phyloP scores from a whole-genome alignment of 2,329 filamentous ascomycete genomes.

The Talaromyces verruculosus region DNA sequence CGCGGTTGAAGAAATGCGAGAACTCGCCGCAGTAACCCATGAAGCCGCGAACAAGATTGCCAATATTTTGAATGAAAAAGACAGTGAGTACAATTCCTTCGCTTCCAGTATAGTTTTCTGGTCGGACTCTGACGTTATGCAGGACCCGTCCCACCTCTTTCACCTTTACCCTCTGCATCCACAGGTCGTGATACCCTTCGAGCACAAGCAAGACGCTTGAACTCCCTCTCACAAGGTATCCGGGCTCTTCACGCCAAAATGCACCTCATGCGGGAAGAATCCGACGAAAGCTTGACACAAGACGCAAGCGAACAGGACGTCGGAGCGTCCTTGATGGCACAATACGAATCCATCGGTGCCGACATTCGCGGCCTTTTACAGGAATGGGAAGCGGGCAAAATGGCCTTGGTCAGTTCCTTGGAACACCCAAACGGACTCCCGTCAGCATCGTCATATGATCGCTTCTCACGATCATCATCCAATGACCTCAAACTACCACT shows the following conservation, averaged over 20 bases:
- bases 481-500: conserved; percentile 46
- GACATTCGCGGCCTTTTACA: conserved; percentile 78
- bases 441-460: conserved; percentile 48
- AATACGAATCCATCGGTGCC: conserved; percentile 91
- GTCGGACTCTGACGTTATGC: conserved; percentile 16
- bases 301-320: conserved; percentile 68
- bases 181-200: conserved; percentile 75
- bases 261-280: conserved; percentile 86
- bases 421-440: conserved; percentile 70
- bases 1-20: conserved; percentile 72
- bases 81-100: conserved; percentile 56
- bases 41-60: conserved; percentile 66
- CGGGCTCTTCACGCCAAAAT: conserved; percentile 92
- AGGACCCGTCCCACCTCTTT: conserved; percentile 49
- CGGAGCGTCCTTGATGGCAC: conserved; percentile 73
- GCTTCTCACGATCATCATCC: conserved; percentile 27
- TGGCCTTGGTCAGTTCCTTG: conserved; percentile 77
- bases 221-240: conserved; percentile 84
- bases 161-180: conserved; percentile 63
- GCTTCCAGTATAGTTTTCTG: not conserved
- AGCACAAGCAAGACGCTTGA: conserved; percentile 82
- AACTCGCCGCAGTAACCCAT: conserved; percentile 61
- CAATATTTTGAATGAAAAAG: conserved; percentile 72
- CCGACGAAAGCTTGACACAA: conserved; percentile 73
- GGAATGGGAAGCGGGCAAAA: conserved; percentile 84